phyloP scores from a whole-genome alignment of 2,329 filamentous ascomycete species.

The Penicillium sp. region DNA sequence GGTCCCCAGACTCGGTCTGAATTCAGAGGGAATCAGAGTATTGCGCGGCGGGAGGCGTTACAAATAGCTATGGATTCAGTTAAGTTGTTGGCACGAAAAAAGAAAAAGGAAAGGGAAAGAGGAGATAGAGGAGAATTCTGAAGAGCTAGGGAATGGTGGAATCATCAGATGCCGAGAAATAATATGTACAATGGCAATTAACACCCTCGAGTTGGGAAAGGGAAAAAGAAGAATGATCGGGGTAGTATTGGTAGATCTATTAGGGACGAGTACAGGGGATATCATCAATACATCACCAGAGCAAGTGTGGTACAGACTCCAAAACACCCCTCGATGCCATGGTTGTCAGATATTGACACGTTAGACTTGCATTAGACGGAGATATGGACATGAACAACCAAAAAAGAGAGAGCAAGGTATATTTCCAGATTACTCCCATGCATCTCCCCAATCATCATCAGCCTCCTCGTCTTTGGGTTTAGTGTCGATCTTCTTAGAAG shows the following conservation, averaged over 20 bases:
- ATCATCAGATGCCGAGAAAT: not conserved
- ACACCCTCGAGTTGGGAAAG: not conserved
- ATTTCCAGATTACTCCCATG: slow-evolving; percentile 44
- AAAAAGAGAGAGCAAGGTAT: not conserved
- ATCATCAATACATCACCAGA: not conserved
- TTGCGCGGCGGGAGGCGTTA: not conserved
- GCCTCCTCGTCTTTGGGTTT: slow-evolving; percentile 53
- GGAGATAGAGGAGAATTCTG: not conserved
- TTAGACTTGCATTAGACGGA: not conserved
- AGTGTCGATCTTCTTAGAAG: slow-evolving; percentile 67
- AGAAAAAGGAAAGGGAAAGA: not conserved
- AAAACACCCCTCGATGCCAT: not conserved
- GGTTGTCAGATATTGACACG: not conserved
- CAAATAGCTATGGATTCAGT: not conserved
- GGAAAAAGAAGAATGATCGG: not conserved
- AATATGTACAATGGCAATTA: not conserved
- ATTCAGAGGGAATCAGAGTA: not conserved
- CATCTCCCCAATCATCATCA: slow-evolving; percentile 53
- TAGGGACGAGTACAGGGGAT: not conserved
- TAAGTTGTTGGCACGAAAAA: not conserved
- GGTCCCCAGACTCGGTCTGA: not conserved
- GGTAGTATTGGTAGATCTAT: not conserved
- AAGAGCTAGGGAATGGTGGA: not conserved
- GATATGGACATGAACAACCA: not conserved
- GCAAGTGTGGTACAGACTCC: not conserved